Conservation (phyloP, 352 stramenopile genomes). For the Elongisporangium undulatum region DNA sequence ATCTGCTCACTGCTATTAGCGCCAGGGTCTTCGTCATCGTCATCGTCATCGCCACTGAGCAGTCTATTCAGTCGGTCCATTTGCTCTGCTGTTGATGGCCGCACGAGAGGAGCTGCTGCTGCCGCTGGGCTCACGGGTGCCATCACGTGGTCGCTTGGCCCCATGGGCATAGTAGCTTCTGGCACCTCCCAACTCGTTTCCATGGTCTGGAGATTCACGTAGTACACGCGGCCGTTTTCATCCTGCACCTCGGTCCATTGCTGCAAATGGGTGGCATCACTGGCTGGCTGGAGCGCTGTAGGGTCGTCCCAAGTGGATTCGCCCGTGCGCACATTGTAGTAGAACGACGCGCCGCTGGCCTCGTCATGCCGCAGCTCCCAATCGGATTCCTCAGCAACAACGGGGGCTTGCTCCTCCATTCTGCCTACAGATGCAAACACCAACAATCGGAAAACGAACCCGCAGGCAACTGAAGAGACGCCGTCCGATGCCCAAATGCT, state of each 20-base stretch:
- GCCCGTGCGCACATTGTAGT: conserved; percentile 43
- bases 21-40: conserved; percentile 18
- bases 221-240: conserved; percentile 39
- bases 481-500: not conserved
- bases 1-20: conserved; percentile 4
- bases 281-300: not conserved
- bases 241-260: conserved; percentile 43
- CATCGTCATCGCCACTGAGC: conserved; percentile 36
- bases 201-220: conserved; percentile 45
- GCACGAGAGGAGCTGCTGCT: not conserved
- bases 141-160: not conserved
- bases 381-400: conserved; percentile 1
- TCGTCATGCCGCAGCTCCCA: conserved; percentile 52
- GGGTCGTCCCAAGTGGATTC: conserved; percentile 45
- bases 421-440: not conserved
- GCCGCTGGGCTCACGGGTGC: conserved; percentile 4
- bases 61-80: conserved; percentile 54
- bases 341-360: conserved; percentile 34
- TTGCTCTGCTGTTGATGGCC: conserved; percentile 54
- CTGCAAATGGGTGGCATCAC: not conserved
- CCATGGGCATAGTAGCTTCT: not conserved
- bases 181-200: conserved; percentile 48
- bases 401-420: conserved; percentile 11
- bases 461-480: not conserved
- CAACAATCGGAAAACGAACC: not conserved